Base-by-base conservation (phyloP, 2,329 filamentous ascomycete genomes). In the Penicillium janthinellum region DNA sequence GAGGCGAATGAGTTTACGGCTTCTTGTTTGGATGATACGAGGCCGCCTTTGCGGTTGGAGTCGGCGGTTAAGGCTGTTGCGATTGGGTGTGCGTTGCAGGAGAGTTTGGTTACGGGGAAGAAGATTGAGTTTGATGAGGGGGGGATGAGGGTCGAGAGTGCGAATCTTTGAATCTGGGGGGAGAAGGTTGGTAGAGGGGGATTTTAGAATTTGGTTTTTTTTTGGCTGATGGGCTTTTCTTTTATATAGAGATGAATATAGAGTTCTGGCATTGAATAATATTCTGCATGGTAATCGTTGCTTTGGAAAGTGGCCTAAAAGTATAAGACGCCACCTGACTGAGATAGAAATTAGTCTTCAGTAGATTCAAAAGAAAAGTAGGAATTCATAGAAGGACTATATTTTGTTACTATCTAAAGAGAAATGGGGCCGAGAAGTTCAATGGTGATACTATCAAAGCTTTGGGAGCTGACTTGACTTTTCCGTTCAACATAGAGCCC, bases 1-100 rank as follows among this genome's bases (percentile, higher is more conserved):
- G 86, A 89, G 75, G 82, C 83, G 10, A 83, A 86, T 57, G 84
- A 88, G 73, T 89, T 88, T 63, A 85, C 84, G 0, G 82, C 80
- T 11, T 79, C 77, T 34, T 83, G 84, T 57, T 71, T 89, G 56
- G 84, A 88, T 62, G 73, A 83, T 60, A 82, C 74, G 28, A 71
- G 77, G 34, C 73, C 85, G 49, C 85, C 85, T 0, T 77, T 88
- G 65, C 81, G 82, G 69, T 70, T 88, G 35, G 70, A 77, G 20
- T 82, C 83, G 8, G 85, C 85, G 1, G 83, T 88, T 2, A 77
- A 83, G 25, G 73, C 72, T 11, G 68, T 89, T 10, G 79, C 78
- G 71, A 87, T 89, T 71, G 86, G 84, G 0, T 80, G 80, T 54
- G 83, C 83, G 12, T 70, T 87, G 59, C 84, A 86, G 67, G 81